Conservation (phyloP, 345 rosid genomes). For the Triadica sebifera region DNA sequence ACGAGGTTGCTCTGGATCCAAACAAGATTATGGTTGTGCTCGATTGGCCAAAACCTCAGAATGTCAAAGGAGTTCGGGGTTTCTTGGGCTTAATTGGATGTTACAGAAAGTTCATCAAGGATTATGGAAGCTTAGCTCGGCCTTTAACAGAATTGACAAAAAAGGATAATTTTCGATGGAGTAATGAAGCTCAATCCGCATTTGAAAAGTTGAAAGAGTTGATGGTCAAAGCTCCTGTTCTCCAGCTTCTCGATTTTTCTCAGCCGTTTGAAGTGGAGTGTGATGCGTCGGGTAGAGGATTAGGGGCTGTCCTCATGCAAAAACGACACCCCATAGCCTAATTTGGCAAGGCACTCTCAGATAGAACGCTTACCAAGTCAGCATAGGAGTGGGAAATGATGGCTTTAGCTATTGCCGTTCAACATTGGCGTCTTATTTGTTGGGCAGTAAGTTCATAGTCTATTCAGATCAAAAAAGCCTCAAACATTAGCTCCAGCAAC, state of each 20-base stretch:
- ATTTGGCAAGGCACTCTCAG: not conserved
- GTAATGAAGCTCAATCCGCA: fast-evolving
- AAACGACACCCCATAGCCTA: not conserved
- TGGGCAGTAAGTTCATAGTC: not conserved
- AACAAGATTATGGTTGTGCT: not conserved
- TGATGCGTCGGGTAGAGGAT: not conserved
- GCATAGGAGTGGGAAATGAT: not conserved
- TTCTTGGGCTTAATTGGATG: not conserved
- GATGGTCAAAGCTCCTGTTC: not conserved
- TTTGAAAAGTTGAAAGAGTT: not conserved
- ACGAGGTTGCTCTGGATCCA: not conserved
- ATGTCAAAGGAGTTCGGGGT: not conserved
- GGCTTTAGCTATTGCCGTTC: not conserved
- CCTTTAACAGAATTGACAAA: not conserved
- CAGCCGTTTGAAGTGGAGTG: not conserved
- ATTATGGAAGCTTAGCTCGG: not conserved
- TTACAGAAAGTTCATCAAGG: not conserved
- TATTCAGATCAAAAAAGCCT: too few species aligned
- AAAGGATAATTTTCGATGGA: not conserved
- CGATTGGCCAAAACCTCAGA: too few species aligned
- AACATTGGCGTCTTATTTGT: not conserved
- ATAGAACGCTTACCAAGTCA: not conserved
- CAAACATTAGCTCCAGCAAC: not conserved
- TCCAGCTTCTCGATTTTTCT: not conserved
- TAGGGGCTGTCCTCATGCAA: not conserved